Percentiles rank a stretch among this genome's conserved stretches.
Evolutionary conservation across 1,284 basidiomycete genomes (phyloP).

Genomic region (Retiboletus fuscus): DNA sequence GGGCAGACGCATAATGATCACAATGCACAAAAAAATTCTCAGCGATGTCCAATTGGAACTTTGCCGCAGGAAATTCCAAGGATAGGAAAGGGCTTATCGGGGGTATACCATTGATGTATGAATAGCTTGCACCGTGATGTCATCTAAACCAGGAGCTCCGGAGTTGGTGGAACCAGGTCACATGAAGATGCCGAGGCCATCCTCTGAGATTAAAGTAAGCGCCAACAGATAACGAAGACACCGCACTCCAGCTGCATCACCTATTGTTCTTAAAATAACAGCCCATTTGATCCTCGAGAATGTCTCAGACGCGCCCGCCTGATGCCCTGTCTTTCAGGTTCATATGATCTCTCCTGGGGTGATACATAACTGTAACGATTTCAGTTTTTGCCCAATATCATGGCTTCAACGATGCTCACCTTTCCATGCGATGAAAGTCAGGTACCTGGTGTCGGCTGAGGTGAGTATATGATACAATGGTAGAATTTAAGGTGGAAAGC

Average conservation of each 20-base stretch:
- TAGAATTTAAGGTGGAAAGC: not conserved
- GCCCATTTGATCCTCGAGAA: not conserved
- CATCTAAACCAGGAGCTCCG: not conserved
- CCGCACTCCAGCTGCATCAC: conserved; percentile 4
- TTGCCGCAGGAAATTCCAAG: conserved; percentile 5
- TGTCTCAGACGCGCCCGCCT: no score
- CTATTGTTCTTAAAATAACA: not conserved
- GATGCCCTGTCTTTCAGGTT: no score
- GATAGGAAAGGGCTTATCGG: conserved; percentile 6
- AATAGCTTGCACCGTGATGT: conserved; percentile 16
- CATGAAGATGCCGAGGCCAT: not conserved
- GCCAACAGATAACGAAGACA: not conserved
- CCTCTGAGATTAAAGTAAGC: conserved; percentile 4
- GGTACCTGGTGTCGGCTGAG: no score
- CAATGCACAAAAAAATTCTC: not conserved
- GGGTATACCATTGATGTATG: not conserved
- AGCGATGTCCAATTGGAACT: conserved; percentile 1
- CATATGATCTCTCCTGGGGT: no score
- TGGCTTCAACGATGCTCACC: not conserved
- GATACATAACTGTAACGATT: no score
- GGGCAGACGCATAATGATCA: conserved; percentile 20
- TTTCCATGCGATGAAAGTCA: not conserved
- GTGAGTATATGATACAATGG: not conserved
- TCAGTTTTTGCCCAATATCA: not conserved
- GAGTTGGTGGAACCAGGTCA: conserved; percentile 2